Evolutionary conservation across 192 early-diverging fungal genomes (phyloP).

Genomic region (Podila horticola): DNA sequence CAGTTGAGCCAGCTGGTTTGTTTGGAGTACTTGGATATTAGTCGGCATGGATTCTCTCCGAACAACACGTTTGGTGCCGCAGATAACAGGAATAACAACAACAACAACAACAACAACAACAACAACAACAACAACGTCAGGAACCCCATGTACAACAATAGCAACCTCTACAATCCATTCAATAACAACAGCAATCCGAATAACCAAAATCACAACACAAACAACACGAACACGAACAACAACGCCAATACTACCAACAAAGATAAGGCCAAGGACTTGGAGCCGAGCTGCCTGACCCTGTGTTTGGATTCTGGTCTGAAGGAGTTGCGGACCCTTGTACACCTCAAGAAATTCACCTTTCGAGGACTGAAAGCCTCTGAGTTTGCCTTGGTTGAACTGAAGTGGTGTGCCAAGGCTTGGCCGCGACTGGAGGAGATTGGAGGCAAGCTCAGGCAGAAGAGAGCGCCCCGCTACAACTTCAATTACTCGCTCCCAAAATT

Average conservation of each 20-base stretch:
- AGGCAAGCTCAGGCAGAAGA: slow-evolving; percentile 22
- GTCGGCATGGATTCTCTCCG: background rate
- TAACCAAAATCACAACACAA: background rate
- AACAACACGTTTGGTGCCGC: background rate
- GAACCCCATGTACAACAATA: background rate
- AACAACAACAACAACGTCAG: background rate
- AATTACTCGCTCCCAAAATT: background rate
- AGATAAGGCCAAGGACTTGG: background rate
- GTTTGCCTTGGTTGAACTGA: slow-evolving; percentile 29
- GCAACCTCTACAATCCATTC: background rate
- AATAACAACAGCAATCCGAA: background rate
- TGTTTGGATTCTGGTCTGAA: slow-evolving; percentile 11
- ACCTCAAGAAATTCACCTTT: slow-evolving; percentile 17
- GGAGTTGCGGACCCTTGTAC: slow-evolving; percentile 12
- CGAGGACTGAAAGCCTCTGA: slow-evolving; percentile 9
- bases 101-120: background rate
- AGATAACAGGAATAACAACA: background rate
- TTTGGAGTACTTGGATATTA: slow-evolving; percentile 28
- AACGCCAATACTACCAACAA: background rate
- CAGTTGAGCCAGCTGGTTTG: slow-evolving; percentile 21
- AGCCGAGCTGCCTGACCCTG: slow-evolving; percentile 15
- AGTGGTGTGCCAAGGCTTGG: slow-evolving; percentile 42
- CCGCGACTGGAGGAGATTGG: slow-evolving; percentile 20
- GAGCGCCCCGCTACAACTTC: slow-evolving; percentile 8
- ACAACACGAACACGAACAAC: background rate